These are phyloP conservation scores for Calocera cornea DNA, from an alignment of 768 basidiomycete genomes.

Conservation along the genomic window DNA sequence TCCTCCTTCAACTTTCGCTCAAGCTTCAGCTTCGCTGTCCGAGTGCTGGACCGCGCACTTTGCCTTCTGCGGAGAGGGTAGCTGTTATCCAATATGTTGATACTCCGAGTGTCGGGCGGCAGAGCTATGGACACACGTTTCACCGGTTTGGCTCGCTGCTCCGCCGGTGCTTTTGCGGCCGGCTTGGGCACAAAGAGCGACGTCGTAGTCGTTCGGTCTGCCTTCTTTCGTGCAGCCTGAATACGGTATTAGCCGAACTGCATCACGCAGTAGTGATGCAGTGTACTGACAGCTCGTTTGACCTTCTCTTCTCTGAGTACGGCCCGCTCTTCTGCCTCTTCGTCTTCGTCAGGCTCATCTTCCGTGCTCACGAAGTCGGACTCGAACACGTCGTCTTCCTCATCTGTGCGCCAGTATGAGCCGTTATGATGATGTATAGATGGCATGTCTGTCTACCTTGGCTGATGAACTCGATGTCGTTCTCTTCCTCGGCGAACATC, in stretches of 20 bases:
- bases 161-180: background rate
- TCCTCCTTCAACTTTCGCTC: conserved; percentile 34
- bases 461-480: conserved; percentile 58
- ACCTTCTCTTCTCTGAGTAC: conserved; percentile 14
- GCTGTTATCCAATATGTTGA: background rate
- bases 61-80: conserved; percentile 27
- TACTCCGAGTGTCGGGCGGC: background rate
- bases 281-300: conserved; percentile 11
- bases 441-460: conserved; percentile 35
- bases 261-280: background rate
- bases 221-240: conserved; percentile 12
- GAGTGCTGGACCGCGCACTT: conserved; percentile 53
- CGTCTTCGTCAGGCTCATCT: conserved; percentile 46
- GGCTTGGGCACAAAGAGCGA: background rate
- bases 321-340: conserved; percentile 36
- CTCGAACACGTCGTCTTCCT: conserved; percentile 69
- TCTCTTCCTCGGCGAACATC: conserved; percentile 45
- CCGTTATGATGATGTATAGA: background rate
- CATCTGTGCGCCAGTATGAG: conserved; percentile 26
- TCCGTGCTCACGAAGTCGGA: conserved; percentile 82
- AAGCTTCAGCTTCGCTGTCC: conserved; percentile 40
- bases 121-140: conserved; percentile 40
- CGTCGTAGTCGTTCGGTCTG: background rate
- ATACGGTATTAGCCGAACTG: background rate
- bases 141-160: conserved; percentile 23